Evolutionary conservation across 768 basidiomycete genomes (phyloP), one percentile per base, ranked within the genome.

Genomic region (Auriscalpium orientale): DNA sequence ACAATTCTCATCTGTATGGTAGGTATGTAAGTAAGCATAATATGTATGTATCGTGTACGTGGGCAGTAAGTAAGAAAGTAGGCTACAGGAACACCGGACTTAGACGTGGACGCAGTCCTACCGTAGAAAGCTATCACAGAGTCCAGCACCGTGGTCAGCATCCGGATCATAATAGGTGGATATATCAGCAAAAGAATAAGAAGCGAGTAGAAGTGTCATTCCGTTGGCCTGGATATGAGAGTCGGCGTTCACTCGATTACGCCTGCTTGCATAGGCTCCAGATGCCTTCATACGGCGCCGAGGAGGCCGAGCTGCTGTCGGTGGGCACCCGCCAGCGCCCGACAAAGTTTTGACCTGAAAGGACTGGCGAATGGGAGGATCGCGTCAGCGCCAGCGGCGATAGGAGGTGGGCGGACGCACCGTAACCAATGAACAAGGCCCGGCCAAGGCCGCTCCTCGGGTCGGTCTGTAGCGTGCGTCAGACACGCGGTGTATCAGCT

Each of bases 341-440:
- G 37, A 60, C 59, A 18, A 62, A 33, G 48, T 62, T 53, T 18
- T 61, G 59, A n/a, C 56, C 57, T n/a, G 61, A 60, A 16, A 60
- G 36, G 10, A 62, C 61, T 62, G 33, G 38, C n/a, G 10, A 46
- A 12, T 22, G n/a, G n/a, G n/a, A 8, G 20, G 13, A 37, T 46
- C 12, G 8, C 22, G 13, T 35, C 16, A 35, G 44, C 37, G 44
- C 11, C 12, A 44, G 22, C 4, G 47, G 49, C 57, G 22, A 59
- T 36, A 44, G 15, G n/a, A 28, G 7, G 1, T 12, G 37, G n/a
- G n/a, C 6, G 36, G 10, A 40, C 59, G 34, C 37, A 62, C 61
- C 44, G 44, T 57, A 62, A 20, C 61, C 61, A 13, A 44, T 46
- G 46, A 33, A 62, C 51, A 62, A 37, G 21, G n/a, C 53, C 21